Conservation (phyloP, 148 eudicot species). For the Camellia granthamiana region DNA sequence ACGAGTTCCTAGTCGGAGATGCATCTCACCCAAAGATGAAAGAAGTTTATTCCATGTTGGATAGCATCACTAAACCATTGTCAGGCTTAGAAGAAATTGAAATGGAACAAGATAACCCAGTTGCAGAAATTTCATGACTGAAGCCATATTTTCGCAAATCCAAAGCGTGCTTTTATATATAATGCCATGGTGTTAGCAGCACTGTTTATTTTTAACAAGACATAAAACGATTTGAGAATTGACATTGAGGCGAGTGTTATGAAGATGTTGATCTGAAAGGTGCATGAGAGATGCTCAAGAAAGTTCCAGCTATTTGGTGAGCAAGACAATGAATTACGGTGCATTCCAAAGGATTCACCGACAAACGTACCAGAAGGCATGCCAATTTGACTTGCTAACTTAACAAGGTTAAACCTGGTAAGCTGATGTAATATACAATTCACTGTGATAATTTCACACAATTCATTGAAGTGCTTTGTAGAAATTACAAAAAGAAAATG, state of each 20-base stretch:
- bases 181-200: background rate
- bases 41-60: constrained; percentile 20
- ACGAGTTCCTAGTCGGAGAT: constrained; percentile 21
- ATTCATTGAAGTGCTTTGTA: background rate
- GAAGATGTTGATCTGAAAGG: background rate
- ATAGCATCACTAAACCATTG: constrained; percentile 11
- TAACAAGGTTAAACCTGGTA: background rate
- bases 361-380: background rate
- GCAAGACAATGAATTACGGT: background rate
- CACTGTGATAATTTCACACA: background rate
- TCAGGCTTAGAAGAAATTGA: constrained; percentile 16
- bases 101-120: constrained; percentile 8
- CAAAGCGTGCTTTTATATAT: background rate
- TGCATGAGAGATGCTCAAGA: background rate
- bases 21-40: constrained; percentile 19
- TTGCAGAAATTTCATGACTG: constrained; percentile 12
- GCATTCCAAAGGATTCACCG: constrained; percentile 6
- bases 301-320: constrained; percentile 5
- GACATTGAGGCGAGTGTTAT: background rate
- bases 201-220: background rate
- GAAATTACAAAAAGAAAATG: background rate
- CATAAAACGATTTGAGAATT: background rate
- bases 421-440: background rate
- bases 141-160: background rate
- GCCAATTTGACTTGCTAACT: background rate